These are phyloP conservation scores for Linaria vulgaris DNA, from an alignment of 257 asterid species.

Conservation along the genomic window DNA sequence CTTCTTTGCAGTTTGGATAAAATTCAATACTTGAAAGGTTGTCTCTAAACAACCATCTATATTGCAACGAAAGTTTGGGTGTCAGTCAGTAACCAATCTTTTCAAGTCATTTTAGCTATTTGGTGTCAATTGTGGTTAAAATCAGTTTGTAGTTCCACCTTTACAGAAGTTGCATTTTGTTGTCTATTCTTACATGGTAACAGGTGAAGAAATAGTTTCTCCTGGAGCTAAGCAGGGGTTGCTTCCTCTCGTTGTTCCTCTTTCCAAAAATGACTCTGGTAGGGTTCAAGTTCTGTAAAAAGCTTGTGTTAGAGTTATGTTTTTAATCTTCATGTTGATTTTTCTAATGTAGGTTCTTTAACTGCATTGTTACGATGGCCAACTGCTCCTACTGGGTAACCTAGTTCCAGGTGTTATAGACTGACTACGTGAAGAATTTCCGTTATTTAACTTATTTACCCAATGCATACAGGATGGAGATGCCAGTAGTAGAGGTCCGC, in stretches of 20 bases:
- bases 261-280: constrained; percentile 75
- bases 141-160: constrained; percentile 4
- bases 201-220: constrained; percentile 79
- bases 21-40: no score
- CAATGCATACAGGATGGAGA: constrained; percentile 77
- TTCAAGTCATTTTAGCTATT: no score
- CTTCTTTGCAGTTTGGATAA: no score
- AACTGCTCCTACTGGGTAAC: constrained; percentile 94
- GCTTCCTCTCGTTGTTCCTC: constrained; percentile 87
- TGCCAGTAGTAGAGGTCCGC: constrained; percentile 90
- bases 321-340: constrained; percentile 18
- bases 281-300: constrained; percentile 7
- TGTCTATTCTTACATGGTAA: constrained; percentile 4
- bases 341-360: constrained; percentile 61
- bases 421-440: constrained; percentile 9
- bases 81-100: no score
- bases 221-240: constrained; percentile 91
- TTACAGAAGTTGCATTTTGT: background rate
- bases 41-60: no score
- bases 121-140: constrained; percentile 6
- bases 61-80: no score
- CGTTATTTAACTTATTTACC: constrained; percentile 26
- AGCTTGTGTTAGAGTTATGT: constrained; percentile 12
- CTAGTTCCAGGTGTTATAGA: constrained; percentile 25
- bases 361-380: constrained; percentile 97